Conservation (phyloP, 1,284 basidiomycete genomes). For the Austropuccinia psidii region DNA sequence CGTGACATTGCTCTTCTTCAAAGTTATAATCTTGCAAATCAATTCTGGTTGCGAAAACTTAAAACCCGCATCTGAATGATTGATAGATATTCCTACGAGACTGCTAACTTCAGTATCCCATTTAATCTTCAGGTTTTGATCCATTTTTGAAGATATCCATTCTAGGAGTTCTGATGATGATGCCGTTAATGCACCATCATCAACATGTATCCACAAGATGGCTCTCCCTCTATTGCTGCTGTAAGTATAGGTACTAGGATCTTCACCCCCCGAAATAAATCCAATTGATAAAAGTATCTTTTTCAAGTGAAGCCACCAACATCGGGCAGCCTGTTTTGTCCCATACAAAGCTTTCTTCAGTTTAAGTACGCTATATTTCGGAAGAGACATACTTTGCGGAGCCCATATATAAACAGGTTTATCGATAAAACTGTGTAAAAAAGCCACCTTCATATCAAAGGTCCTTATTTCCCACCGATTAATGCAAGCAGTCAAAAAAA, state of each 20-base stretch:
- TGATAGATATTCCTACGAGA: too few relatives aligned
- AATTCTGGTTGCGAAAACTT: too few relatives aligned
- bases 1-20: too few relatives aligned
- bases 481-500: neutral
- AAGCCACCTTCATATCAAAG: conserved; percentile 10
- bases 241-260: neutral
- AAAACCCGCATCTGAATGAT: too few relatives aligned
- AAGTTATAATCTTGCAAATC: too few relatives aligned
- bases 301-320: neutral
- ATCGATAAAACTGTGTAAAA: neutral
- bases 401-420: neutral
- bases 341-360: neutral
- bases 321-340: neutral
- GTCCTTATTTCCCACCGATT: neutral
- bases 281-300: neutral
- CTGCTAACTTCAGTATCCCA: too few relatives aligned
- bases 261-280: neutral
- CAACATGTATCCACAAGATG: too few relatives aligned
- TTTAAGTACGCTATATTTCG: neutral
- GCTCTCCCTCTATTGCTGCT: too few relatives aligned
- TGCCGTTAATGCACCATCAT: too few relatives aligned
- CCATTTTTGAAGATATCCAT: too few relatives aligned
- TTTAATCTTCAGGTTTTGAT: too few relatives aligned
- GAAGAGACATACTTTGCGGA: neutral
- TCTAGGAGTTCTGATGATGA: too few relatives aligned